These are phyloP conservation scores for Aureobasidium zeae DNA, from an alignment of 2,329 filamentous ascomycete genomes.

Conservation along the genomic window DNA sequence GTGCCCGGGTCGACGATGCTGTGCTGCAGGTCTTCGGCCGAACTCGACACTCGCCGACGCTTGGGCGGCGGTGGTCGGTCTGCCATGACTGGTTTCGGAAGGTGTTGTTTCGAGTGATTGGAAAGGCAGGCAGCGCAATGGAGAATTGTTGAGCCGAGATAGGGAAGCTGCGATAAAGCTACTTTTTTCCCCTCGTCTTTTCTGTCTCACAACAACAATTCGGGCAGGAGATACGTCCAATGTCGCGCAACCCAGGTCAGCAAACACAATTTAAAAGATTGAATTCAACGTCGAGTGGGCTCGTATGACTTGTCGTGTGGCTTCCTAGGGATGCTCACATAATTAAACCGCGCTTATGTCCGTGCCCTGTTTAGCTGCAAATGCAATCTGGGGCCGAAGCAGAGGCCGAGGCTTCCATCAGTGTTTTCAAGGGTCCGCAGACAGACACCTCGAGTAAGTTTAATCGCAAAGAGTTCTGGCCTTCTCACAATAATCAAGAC, in stretches of 20 bases:
- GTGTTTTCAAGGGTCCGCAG: no score
- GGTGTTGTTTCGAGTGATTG: background rate
- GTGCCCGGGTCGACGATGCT: conserved; percentile 53
- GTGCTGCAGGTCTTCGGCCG: conserved; percentile 36
- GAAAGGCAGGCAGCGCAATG: background rate
- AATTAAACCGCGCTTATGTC: conserved; percentile 4
- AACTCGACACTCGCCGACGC: conserved; percentile 29
- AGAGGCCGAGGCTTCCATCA: conserved; percentile 6
- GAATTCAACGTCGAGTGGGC: no score
- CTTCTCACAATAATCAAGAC: no score
- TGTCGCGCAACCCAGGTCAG: no score
- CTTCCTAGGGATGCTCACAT: no score
- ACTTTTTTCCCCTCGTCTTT: no score
- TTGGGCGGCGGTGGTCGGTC: conserved; percentile 20
- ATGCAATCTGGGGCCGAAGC: conserved; percentile 11
- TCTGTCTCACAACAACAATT: no score
- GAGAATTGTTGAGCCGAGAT: conserved; percentile 9
- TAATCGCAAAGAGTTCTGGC: no score
- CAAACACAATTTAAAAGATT: no score
- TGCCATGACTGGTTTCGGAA: background rate
- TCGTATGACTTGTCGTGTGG: no score
- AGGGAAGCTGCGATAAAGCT: conserved; percentile 8
- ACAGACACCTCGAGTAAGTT: no score
- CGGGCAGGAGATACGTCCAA: background rate
- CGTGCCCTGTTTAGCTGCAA: conserved; percentile 7